Percentiles rank a stretch among this genome's conserved stretches.
Conservation (phyloP, 129 eudicot genomes). For the Artemisia annua region DNA sequence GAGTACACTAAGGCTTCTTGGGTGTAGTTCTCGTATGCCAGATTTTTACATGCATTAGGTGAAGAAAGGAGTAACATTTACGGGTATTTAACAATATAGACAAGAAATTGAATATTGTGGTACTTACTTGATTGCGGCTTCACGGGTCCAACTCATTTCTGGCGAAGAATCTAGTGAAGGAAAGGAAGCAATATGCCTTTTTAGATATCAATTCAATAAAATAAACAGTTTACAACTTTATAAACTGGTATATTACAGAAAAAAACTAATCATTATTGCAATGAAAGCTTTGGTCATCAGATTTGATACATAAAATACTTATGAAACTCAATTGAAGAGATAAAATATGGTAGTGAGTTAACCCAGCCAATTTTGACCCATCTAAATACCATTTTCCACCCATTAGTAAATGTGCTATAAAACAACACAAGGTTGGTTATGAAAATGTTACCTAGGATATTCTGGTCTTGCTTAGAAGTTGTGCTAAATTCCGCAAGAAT, state of each 20-base stretch:
- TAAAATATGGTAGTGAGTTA: no score
- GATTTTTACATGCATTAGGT: background rate
- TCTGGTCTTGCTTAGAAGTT: constrained; percentile 74
- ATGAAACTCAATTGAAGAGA: no score
- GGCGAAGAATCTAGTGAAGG: constrained; percentile 58
- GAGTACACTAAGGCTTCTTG: background rate
- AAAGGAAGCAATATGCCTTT: no score
- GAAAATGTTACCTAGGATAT: constrained; percentile 63
- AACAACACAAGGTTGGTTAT: background rate
- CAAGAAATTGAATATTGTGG: background rate
- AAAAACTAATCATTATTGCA: no score
- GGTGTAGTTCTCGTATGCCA: background rate
- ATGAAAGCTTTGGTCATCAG: no score
- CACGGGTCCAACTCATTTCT: constrained; percentile 78
- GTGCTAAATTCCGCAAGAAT: constrained; percentile 69
- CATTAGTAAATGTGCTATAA: background rate
- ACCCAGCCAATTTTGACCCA: background rate
- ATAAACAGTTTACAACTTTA: no score
- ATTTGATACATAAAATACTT: no score
- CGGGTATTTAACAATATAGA: background rate
- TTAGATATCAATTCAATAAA: no score
- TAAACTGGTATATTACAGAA: no score
- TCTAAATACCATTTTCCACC: no score
- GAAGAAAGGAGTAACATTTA: no score
- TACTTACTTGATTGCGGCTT: constrained; percentile 91